These are phyloP conservation scores for Phytopythium litorale DNA, from an alignment of 352 stramenopile genomes.

Conservation along the genomic window DNA sequence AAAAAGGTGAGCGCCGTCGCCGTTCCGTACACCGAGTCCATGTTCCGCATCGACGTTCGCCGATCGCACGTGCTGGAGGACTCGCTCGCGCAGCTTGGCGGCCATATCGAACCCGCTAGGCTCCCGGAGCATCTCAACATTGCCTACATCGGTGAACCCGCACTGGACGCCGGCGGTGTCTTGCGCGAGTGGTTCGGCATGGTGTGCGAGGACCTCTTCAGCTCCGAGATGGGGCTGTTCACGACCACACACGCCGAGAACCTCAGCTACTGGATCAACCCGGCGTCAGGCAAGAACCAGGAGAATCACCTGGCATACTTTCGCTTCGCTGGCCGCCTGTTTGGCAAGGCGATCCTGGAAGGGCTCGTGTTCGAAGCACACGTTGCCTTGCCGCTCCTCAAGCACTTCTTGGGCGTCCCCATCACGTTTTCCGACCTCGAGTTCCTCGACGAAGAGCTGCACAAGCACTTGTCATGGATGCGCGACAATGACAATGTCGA, in stretches of 20 bases:
- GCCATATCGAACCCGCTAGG: constrained; percentile 11
- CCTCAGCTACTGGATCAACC: constrained; percentile 84
- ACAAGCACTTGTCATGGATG: constrained; percentile 69
- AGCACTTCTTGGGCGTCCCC: constrained; percentile 77
- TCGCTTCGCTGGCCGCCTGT: constrained; percentile 91
- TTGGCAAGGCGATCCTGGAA: constrained; percentile 98
- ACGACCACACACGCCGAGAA: constrained; percentile 69
- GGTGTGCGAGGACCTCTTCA: constrained; percentile 76
- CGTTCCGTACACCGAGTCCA: constrained; percentile 54
- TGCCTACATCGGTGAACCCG: constrained; percentile 61
- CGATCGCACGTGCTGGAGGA: constrained; percentile 59
- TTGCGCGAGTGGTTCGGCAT: constrained; percentile 81
- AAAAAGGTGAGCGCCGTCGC: constrained; percentile 52
- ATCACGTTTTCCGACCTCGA: constrained; percentile 87
- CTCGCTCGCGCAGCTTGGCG: constrained; percentile 52
- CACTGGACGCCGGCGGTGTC: constrained; percentile 70
- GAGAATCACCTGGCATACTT: constrained; percentile 91
- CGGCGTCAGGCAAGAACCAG: constrained; percentile 38
- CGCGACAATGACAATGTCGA: constrained; percentile 72
- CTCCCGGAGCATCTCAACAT: constrained; percentile 67
- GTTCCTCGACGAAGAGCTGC: constrained; percentile 79
- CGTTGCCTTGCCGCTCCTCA: constrained; percentile 89
- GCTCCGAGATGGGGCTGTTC: constrained; percentile 62
- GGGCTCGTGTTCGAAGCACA: constrained; percentile 96
- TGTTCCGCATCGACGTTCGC: constrained; percentile 59